Evolutionary conservation across 306 rosid genomes (phyloP), one percentile per base, ranked within the genome.

Genomic region (Inga laurina): DNA sequence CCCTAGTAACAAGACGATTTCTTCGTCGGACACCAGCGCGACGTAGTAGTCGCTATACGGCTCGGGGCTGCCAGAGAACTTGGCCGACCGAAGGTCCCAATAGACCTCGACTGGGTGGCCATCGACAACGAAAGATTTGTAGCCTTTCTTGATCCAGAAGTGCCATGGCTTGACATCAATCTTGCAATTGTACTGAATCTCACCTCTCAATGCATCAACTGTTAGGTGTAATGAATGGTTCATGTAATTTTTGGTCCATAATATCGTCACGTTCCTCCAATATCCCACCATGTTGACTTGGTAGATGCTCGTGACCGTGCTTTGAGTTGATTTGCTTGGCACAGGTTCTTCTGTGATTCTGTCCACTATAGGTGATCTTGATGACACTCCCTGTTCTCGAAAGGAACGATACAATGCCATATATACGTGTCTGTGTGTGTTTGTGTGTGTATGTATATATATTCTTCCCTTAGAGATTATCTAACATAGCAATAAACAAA

Each of bases 131-230:
- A 95, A 80, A 4, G 93, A 75, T 71, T 93, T 95, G 87, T 80
- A 93, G 34, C 98, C 97, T 80, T 90, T 95, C 71, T 92, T 95
- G 90, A 88, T 88, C 98, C 98, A 95, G 37, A 92, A 91, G 67
- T 82, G 84, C 98, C 98, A 95, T 0, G 97, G 97, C 74, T 95
- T 95, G 3, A 95, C 89, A 27, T 95, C 97, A 39, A 95, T 87
- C 67, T 90, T 95, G 86, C 95, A 92, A 2, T 65, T 83, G 86
- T 84, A 90, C 44, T 92, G 91, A 44, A 82, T 81, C 0, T 89
- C 94, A 0, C 97, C 95, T 0, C 81, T 90, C 48, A 77, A 3
- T 73, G 90, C 87, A 8, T 93, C 91, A n/a, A 93, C 61, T 43
- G 88, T 85, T 64, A 95, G 73, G 85, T 74, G 85, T 21, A 95